phyloP scores from a whole-genome alignment of 352 stramenopile genomes.

The Phytophthora cactorum region DNA sequence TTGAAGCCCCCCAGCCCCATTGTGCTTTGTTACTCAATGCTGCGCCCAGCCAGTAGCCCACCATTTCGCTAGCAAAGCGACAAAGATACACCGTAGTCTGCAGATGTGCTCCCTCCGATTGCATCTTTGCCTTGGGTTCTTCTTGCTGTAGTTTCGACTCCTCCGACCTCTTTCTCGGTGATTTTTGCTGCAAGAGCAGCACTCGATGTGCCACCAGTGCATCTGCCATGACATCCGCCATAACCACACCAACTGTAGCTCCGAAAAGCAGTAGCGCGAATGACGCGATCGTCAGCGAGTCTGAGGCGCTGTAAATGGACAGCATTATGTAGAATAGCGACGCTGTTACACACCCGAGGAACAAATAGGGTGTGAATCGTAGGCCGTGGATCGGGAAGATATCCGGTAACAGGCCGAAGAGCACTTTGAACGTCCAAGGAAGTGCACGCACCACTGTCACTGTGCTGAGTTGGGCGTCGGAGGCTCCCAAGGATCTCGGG shows the following conservation, averaged over 20 bases:
- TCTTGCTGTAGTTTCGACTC: conserved; percentile 26
- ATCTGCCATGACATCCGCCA: conserved; percentile 87
- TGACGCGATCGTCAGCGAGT: conserved; percentile 54
- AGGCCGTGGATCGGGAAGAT: conserved; percentile 55
- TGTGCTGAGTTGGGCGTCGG: conserved; percentile 76
- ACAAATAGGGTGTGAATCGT: conserved; percentile 83
- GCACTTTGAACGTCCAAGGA: conserved; percentile 83
- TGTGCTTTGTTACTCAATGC: conserved; percentile 59
- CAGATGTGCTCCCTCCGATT: conserved; percentile 44
- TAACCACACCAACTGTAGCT: conserved; percentile 80
- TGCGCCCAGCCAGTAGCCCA: conserved; percentile 74
- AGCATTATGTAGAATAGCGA: conserved; percentile 68
- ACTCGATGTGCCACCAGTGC: conserved; percentile 71
- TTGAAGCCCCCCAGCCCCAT: conserved; percentile 67
- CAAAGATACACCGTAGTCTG: conserved; percentile 83
- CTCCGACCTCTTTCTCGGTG: conserved; percentile 15
- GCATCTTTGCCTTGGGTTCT: conserved; percentile 32
- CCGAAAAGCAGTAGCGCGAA: conserved; percentile 84
- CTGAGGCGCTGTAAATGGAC: conserved; percentile 30
- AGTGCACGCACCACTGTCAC: conserved; percentile 69
- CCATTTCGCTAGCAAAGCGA: conserved; percentile 79
- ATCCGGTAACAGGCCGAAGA: conserved; percentile 78
- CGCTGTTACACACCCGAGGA: conserved; percentile 63
- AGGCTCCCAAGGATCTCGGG: conserved; percentile 60
- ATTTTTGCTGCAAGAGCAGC: conserved; percentile 31